Evolutionary conservation across 2,329 filamentous ascomycete genomes (phyloP), one percentile per base, ranked within the genome.

Genomic region (Microdochium trichocladiopsis): DNA sequence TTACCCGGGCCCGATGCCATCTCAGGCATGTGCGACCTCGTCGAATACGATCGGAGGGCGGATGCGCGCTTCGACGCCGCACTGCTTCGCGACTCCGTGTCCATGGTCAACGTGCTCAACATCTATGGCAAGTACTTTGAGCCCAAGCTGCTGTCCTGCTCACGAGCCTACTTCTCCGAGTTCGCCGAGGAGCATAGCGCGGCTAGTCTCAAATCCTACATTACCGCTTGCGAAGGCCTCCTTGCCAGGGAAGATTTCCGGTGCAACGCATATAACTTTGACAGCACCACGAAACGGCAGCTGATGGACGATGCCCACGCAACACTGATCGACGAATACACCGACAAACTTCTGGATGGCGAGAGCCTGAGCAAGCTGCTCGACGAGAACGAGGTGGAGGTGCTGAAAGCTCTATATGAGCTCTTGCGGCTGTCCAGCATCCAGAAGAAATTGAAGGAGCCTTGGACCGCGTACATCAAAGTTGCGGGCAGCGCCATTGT

Each of bases 41-140:
- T 97, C 16, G 76, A 85, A 25, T 80, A 79, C 45, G 89, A 96
- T 65, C 83, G 94, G 50, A 74, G 70, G 37, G 76, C 74, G 64
- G 68, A 78, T 52, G 60, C 69, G 63, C 60, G 80, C 1, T 83
- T 87, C 57, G 82, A 90, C 58, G 69, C 79, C 1, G 68, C 71
- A 2, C 71, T 92, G n/a, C 80, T 97, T 50, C 83, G 80, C 57
- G 83, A 89, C 52, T 80, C 88, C 0, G 82, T 97, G 50, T 80
- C 84, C 53, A 90, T 96, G 81, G 79, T 97, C 55, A 86, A 95
- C 60, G 82, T 91, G n/a, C 79, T 96, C 47, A 83, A 85, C 51
- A 82, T 93, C 3, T 99, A 97, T 66, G 81, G 78, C 0, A 86
- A 78, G 54, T 75, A 81, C 14, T 96, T 99, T 60, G 94, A 97